Evolutionary conservation across 2,329 filamentous ascomycete species (phyloP).

Genomic region (Pleurostoma richardsiae): DNA sequence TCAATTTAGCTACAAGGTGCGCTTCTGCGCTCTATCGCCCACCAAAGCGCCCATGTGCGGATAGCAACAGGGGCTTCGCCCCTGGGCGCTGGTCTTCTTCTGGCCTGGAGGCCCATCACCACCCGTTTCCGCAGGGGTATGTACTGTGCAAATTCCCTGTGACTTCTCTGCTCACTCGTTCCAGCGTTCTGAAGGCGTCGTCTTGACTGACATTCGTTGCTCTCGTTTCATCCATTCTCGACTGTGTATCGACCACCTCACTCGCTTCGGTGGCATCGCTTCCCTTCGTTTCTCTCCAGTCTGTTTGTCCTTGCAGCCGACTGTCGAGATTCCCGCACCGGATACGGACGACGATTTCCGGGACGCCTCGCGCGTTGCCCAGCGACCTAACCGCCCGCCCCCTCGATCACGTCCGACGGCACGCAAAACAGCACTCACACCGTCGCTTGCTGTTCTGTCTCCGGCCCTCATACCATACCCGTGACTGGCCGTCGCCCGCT

Average conservation of each 20-base stretch:
- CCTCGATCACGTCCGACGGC: neutral
- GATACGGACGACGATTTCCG: conserved; percentile 7
- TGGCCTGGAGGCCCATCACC: too few species aligned
- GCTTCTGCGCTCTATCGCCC: too few species aligned
- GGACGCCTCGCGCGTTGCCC: conserved; percentile 14
- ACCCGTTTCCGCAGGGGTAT: too few species aligned
- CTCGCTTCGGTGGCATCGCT: conserved; percentile 51
- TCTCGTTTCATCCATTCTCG: neutral
- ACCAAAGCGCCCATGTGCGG: too few species aligned
- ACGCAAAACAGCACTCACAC: neutral
- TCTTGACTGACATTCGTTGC: neutral
- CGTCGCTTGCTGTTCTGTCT: neutral
- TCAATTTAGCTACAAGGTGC: too few species aligned
- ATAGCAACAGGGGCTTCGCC: too few species aligned
- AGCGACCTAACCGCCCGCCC: conserved; percentile 16
- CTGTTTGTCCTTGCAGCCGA: conserved; percentile 9
- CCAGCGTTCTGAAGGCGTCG: neutral
- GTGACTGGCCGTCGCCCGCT: too few species aligned
- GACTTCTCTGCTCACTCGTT: neutral
- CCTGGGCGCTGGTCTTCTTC: too few species aligned
- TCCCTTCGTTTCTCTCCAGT: conserved; percentile 26
- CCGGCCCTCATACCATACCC: too few species aligned
- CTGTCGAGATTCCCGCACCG: neutral
- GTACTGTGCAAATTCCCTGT: too few species aligned
- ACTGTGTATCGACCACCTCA: conserved; percentile 37